phyloP scores from a whole-genome alignment of 2,329 filamentous ascomycete species.

The Incumbomyces delicatus region DNA sequence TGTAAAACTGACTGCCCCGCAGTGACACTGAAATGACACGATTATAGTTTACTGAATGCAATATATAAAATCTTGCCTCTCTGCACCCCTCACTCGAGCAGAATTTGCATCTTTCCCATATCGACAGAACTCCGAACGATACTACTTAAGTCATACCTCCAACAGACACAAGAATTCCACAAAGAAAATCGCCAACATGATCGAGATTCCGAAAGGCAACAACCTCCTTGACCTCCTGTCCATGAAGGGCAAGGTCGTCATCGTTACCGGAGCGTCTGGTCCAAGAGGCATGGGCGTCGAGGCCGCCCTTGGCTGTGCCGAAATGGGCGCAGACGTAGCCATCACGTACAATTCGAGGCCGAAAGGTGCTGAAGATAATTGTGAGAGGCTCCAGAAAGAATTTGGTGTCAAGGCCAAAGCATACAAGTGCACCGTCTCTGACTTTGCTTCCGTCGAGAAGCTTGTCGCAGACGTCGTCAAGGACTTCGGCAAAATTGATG shows the following conservation, averaged over 20 bases:
- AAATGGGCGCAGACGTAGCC: constrained; percentile 55
- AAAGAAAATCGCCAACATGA: constrained; percentile 14
- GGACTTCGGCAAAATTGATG: constrained; percentile 63
- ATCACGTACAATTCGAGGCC: constrained; percentile 57
- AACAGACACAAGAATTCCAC: background rate
- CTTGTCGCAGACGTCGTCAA: constrained; percentile 50
- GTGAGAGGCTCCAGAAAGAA: constrained; percentile 48
- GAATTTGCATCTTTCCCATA: background rate
- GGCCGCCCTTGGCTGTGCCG: constrained; percentile 54
- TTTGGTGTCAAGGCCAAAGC: constrained; percentile 58
- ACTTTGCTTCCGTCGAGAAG: constrained; percentile 47
- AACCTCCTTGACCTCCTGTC: constrained; percentile 34
- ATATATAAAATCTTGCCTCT: background rate
- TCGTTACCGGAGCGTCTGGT: constrained; percentile 44
- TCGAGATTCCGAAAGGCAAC: constrained; percentile 15
- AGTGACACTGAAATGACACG: no score
- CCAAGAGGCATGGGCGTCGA: constrained; percentile 53
- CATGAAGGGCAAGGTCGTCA: constrained; percentile 38
- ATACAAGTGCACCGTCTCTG: constrained; percentile 55
- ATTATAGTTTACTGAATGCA: no score
- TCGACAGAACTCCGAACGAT: background rate
- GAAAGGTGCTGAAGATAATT: constrained; percentile 56
- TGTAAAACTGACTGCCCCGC: no score
- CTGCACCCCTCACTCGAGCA: background rate
- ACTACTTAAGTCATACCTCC: no score